Evolutionary conservation across 352 stramenopile species (phyloP), one percentile per base, ranked within the genome.

Genomic region (Phytophthora parvispora): DNA sequence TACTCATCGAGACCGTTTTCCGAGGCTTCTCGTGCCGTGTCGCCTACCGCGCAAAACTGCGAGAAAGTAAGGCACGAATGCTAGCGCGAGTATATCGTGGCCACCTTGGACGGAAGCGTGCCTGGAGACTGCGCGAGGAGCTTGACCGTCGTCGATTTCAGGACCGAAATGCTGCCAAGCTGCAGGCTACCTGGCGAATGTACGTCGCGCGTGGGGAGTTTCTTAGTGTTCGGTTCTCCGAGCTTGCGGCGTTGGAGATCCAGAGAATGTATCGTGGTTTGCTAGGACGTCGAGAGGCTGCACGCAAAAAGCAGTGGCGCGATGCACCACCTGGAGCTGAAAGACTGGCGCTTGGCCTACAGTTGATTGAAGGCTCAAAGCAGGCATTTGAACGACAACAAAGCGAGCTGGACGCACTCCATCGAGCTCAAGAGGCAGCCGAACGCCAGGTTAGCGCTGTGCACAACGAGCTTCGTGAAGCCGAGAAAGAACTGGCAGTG

Each of bases 361-460:
- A 92, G 48, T 83, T 98, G 56, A 98, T 99, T 50, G 95, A 98
- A 67, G 93, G 95, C 38, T 97, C 91, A 4, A 98, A 98, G 64
- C 84, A 93, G 32, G 94, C 93, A 3, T 98, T 98, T 67, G 90
- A 97, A 61, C 76, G 90, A 9, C 95, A 98, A 66, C 94, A 98
- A 65, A 89, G 83, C 58, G 95, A 98, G 63, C 91, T 99, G 28
- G 93, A 98, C 47, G 93, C 91, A 12, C 70, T 98, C 16, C 93
- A 98, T 62, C 86, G 93, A 3, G 92, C 93, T 16, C 95, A 99
- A 69, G 92, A 98, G 61, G 67, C 77, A 4, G 92, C 94, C 5
- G 95, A 98, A 75, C 74, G 75, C 5, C 88, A 97, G 54, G 90
- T 98, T 50, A 97, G 84, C 43, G 74, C 93, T 2, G 96, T 99